Conservation (phyloP, 140 eudicot species). For the Cichorium intybus region DNA sequence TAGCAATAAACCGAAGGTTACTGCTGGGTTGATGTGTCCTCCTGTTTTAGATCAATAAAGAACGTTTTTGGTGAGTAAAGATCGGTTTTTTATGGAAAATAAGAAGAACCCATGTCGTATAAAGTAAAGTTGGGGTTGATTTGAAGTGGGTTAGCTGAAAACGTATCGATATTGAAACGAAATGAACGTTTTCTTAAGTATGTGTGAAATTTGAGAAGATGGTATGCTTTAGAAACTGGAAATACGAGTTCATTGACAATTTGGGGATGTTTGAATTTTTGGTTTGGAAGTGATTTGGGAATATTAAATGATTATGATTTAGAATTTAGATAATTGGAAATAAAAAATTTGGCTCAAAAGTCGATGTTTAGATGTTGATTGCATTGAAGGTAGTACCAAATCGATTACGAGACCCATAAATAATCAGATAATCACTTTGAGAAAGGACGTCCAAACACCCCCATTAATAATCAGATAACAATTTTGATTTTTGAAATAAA, state of each 20-base stretch:
- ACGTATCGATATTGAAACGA: not conserved
- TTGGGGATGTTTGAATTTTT: not conserved
- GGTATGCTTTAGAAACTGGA: not conserved
- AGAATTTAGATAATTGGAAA: not conserved
- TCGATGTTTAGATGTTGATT: not conserved
- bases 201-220: conserved; percentile 13
- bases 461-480: not conserved
- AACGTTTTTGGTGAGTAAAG: not conserved
- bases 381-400: no score
- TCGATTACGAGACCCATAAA: no score
- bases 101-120: conserved; percentile 5
- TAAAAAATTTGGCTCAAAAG: not conserved
- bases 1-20: conserved; percentile 79
- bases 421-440: no score
- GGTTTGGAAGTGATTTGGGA: not conserved
- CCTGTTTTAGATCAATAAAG: conserved; percentile 53
- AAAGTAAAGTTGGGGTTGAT: not conserved
- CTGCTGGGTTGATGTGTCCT: conserved; percentile 98
- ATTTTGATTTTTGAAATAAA: not conserved
- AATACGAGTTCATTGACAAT: not conserved
- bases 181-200: conserved; percentile 8
- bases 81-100: not conserved
- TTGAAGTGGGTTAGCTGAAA: not conserved
- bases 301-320: not conserved
- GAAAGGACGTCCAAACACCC: no score